Conservation (phyloP, 345 rosid genomes). For the Triadica sebifera region DNA sequence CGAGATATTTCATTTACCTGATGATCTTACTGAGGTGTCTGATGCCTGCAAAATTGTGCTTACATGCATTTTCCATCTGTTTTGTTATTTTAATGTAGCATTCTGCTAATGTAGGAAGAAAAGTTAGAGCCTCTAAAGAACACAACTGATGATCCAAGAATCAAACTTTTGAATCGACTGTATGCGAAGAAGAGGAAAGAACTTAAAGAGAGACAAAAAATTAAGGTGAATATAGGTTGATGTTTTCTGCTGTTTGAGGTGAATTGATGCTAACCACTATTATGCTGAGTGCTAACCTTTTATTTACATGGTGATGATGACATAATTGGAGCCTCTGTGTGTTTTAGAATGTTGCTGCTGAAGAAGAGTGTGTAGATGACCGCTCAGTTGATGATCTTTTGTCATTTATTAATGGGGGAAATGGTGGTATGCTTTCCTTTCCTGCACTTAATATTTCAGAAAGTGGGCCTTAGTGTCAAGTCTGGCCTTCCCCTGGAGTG, state of each 20-base stretch:
- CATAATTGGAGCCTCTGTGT: slow-evolving; percentile 9
- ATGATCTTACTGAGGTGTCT: slow-evolving; percentile 90
- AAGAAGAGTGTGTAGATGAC: slow-evolving; percentile 67
- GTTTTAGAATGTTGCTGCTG: slow-evolving; percentile 61
- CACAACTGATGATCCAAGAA: slow-evolving; percentile 80
- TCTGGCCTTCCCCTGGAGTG: not conserved
- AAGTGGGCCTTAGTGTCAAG: not conserved
- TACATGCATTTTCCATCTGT: slow-evolving; percentile 2
- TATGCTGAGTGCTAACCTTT: not conserved
- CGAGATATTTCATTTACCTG: slow-evolving; percentile 92
- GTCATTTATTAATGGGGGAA: slow-evolving; percentile 75
- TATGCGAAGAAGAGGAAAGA: slow-evolving; percentile 88
- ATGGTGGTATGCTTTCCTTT: slow-evolving; percentile 44
- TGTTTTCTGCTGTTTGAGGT: not conserved
- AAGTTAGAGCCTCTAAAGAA: slow-evolving; percentile 88
- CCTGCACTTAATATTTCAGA: not conserved
- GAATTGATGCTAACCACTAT: not conserved
- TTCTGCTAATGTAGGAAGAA: slow-evolving; percentile 62
- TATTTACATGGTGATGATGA: not conserved
- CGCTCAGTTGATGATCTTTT: slow-evolving; percentile 91
- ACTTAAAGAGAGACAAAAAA: slow-evolving; percentile 69
- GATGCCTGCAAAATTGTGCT: slow-evolving; percentile 16
- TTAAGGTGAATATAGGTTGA: slow-evolving; percentile 48
- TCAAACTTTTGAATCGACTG: slow-evolving; percentile 74
- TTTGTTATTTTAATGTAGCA: slow-evolving; percentile 6